Base-by-base conservation (phyloP, 352 stramenopile genomes). In the Pythium coloratum region DNA sequence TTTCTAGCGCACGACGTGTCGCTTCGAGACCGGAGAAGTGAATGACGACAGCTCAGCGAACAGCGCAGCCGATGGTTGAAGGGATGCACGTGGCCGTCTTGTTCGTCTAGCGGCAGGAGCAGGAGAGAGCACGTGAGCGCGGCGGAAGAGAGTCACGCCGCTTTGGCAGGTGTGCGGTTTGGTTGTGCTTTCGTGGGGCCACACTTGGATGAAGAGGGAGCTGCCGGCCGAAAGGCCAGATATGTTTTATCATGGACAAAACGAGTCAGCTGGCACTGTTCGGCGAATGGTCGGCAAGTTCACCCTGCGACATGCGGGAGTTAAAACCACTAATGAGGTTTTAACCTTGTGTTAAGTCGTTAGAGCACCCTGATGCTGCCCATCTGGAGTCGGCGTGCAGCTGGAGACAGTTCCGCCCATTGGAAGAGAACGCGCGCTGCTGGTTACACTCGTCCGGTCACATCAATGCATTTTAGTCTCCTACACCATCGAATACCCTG, bases 131-230 rank as follows among this genome's bases (percentile, higher is more conserved):
- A 49, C 40, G 40, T 24, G 40, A n/a, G 40, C 40, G 40, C 40
- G 16, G 40, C 18, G 40, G 40, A 49, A 49, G 40, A 49, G 40
- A 49, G 40, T 49, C 40, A 16, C 40, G 40, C 7, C 40, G 40
- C 40, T 49, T 49, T 49, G 40, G 40, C 40, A 49, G 40, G 40
- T 49, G 40, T 24, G 40, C 24, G 13, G 40, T 49, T 49, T 24
- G 40, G 40, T 49, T 49, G 40, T 49, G 40, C 40, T 49, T 49
- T 49, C 40, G 40, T 49, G 40, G 14, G 40, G 40, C 40, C 40
- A 49, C 40, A 24, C 40, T 24, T 24, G 40, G 40, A 49, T 24
- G 40, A 24, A 16, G 40, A 49, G 40, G 40, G 40, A 49, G 40
- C 40, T 49, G 40, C 16, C 40, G 40, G 40, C 40, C 18, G 40